Conservation (phyloP, 2,329 filamentous ascomycete genomes). For the Diaporthe amygdali region DNA sequence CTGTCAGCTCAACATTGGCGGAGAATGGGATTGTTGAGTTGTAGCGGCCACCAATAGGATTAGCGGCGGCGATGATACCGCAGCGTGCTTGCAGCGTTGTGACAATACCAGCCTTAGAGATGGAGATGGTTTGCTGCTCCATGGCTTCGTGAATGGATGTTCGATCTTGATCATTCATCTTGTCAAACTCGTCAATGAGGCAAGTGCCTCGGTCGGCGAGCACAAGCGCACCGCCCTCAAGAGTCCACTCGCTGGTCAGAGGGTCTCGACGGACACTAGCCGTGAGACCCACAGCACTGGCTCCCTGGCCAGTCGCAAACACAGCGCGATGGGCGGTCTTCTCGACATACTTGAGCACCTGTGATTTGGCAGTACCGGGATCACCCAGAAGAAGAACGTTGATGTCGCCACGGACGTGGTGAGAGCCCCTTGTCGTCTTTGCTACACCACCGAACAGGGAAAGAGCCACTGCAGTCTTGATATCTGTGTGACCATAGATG, state of each 20-base stretch:
- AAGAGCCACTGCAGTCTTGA: constrained; percentile 95
- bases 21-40: constrained; percentile 96
- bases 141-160: constrained; percentile 99
- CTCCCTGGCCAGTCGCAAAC: constrained; percentile 96
- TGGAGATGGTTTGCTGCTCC: constrained; percentile 99
- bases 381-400: constrained; percentile 96
- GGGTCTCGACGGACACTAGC: constrained; percentile 95
- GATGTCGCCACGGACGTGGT: constrained; percentile 94
- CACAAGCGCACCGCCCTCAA: constrained; percentile 94
- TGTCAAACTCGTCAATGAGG: constrained; percentile 98
- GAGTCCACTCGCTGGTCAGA: constrained; percentile 94
- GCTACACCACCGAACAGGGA: constrained; percentile 94
- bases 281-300: constrained; percentile 95
- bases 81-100: constrained; percentile 96
- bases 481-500: constrained; percentile 95
- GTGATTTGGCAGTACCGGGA: constrained; percentile 96
- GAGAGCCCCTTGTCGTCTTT: constrained; percentile 87
- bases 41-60: constrained; percentile 94
- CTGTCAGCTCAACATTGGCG: constrained; percentile 94
- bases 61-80: constrained; percentile 94
- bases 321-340: constrained; percentile 97
- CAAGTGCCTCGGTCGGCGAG: constrained; percentile 94
- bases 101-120: constrained; percentile 97
- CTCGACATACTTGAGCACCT: constrained; percentile 96
- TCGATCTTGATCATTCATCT: constrained; percentile 99